phyloP scores from a whole-genome alignment of 2,329 filamentous ascomycete genomes.

The Fusarium pseudonygamai region DNA sequence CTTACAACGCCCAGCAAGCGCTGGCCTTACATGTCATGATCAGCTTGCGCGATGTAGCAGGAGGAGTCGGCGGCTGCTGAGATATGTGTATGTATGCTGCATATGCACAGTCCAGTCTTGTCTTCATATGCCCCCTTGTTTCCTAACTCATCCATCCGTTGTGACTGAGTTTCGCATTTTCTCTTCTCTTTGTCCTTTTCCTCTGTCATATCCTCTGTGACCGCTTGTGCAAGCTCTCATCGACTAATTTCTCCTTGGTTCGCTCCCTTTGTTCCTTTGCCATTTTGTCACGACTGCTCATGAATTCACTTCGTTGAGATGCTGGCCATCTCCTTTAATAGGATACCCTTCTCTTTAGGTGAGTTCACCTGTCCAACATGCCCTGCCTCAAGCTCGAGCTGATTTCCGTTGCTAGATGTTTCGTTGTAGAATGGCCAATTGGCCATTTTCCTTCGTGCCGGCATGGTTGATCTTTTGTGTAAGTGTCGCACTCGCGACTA shows the following conservation, averaged over 20 bases:
- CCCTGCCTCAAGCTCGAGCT: not conserved
- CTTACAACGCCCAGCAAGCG: conserved; percentile 33
- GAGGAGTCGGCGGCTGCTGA: conserved; percentile 15
- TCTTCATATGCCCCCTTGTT: conserved; percentile 32
- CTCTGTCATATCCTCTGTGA: conserved; percentile 23
- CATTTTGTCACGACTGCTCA: conserved; percentile 29
- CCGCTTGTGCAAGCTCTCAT: conserved; percentile 5
- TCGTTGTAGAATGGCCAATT: conserved; percentile 55
- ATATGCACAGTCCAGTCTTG: not conserved
- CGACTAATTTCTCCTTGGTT: conserved; percentile 11
- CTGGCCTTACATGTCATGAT: conserved; percentile 15
- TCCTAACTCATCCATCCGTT: conserved; percentile 12
- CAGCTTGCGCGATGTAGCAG: conserved; percentile 6
- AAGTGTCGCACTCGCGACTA: conserved; percentile 42
- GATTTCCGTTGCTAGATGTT: conserved; percentile 49
- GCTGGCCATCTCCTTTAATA: conserved; percentile 49
- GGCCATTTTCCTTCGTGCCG: conserved; percentile 45
- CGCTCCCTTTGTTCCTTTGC: conserved; percentile 26
- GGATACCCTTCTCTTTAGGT: conserved; percentile 41
- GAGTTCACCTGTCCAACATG: not conserved
- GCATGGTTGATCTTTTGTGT: conserved; percentile 46
- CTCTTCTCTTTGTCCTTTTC: conserved; percentile 5
- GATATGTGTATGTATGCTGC: conserved; percentile 6
- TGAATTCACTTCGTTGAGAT: conserved; percentile 47
- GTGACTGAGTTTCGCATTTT: conserved; percentile 31